A percentile compares a stretch with the other conserved stretches of the same genome.
Evolutionary conservation across 2,329 filamentous ascomycete species (phyloP).

Genomic region (Aureobasidium lini): DNA sequence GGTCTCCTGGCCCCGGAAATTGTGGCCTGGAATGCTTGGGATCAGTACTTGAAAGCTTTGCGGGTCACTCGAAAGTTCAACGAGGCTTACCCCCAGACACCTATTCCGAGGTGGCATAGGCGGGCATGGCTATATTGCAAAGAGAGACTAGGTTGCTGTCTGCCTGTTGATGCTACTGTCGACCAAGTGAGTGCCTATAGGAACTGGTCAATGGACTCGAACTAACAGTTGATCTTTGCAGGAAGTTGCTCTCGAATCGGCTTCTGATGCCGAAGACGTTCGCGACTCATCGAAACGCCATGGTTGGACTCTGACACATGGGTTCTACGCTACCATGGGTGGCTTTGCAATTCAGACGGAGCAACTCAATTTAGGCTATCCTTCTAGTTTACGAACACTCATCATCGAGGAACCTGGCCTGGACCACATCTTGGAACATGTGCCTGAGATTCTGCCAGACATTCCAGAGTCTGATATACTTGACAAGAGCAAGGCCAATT

Average conservation of each 20-base stretch:
- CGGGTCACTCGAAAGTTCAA: not conserved
- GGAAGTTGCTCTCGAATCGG: no score
- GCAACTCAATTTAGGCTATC: not conserved
- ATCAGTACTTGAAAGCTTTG: not conserved
- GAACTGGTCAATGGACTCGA: no score
- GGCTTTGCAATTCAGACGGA: not conserved
- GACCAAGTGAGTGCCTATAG: no score
- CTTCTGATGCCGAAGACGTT: no score
- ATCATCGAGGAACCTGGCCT: not conserved
- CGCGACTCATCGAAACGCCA: not conserved
- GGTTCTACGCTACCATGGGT: not conserved
- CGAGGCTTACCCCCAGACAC: no score
- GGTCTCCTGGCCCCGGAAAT: slow-evolving; percentile 17
- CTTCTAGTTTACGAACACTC: no score
- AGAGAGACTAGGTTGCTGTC: no score
- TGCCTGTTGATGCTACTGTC: not conserved
- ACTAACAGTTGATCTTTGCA: no score
- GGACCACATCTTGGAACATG: not conserved
- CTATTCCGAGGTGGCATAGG: no score
- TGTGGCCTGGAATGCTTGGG: not conserved
- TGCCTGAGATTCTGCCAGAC: not conserved
- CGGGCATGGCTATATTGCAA: no score
- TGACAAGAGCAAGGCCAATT: slow-evolving; percentile 18
- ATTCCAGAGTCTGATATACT: not conserved
- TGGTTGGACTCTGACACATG: not conserved